Evolutionary conservation across 108 stramenopile species (phyloP), one percentile per base, ranked within the genome.

Genomic region (Skeletonema grethae): DNA sequence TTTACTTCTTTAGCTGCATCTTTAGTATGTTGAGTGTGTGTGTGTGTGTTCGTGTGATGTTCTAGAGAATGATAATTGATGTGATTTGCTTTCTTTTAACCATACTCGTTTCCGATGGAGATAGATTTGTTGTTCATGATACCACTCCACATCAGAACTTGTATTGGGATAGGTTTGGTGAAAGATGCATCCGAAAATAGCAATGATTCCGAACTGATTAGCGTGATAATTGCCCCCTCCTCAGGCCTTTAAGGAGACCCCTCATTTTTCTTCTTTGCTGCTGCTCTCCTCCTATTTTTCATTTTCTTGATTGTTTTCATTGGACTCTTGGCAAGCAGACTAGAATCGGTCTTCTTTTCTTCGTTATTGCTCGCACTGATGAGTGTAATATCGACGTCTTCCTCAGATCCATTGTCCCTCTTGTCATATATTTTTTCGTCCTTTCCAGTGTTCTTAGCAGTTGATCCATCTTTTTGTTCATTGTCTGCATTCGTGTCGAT

Each of bases 1-100:
- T 43, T n/a, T 43, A 43, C 36, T 43, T n/a, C 15, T 43, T 43
- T 43, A 43, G 41, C 41, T 43, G 41, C 41, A 43, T 43, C 41
- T 43, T 43, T 43, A 43, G 15, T 43, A 53, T 53, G 20, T 24
- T 53, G 22, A 53, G 32, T 22, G 15, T n/a, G 41, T 43, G 15
- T n/a, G 41, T 43, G 41, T 43, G 41, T 43, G 38, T 39, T 9
- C 12, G 38, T 39, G 41, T 43, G 41, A n/a, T 43, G 41, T 43
- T 43, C 15, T n/a, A 43, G 41, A 15, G 41, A 43, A 43, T 43
- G 15, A 43, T 43, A 15, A 15, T 15, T 43, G 41, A 4, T n/a
- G 50, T 53, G 50, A 7, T 53, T 7, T 53, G 22, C 50, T 53
- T 53, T 48, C 16, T 20, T 48, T 20, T 48, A 48, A 48, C 46